Evolutionary conservation across 768 basidiomycete genomes (phyloP).

Genomic region (Leccinum subtestaceum): DNA sequence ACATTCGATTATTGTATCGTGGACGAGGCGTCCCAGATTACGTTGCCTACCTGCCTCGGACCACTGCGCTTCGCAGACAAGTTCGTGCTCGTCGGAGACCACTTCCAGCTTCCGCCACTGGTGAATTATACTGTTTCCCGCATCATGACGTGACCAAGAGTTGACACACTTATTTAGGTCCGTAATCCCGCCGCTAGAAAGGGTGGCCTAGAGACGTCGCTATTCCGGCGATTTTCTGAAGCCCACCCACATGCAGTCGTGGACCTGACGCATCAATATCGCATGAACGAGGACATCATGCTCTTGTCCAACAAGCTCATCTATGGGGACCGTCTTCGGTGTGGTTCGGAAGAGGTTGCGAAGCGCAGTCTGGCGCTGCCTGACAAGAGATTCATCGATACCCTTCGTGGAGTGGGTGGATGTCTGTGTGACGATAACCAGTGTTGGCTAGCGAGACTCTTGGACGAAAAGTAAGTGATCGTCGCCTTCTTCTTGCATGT

Average conservation of each 20-base stretch:
- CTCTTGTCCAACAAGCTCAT: conserved; percentile 82
- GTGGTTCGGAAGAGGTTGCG: conserved; percentile 75
- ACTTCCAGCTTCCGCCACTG: conserved; percentile 94
- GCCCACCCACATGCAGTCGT: conserved; percentile 84
- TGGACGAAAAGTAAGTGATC: conserved; percentile 56
- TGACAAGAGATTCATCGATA: conserved; percentile 39
- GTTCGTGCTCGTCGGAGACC: conserved; percentile 95
- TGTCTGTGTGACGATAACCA: conserved; percentile 32
- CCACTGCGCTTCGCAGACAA: conserved; percentile 87
- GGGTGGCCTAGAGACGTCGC: conserved; percentile 84
- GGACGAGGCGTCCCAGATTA: conserved; percentile 98
- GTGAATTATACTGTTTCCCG: conserved; percentile 41
- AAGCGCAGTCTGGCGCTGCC: conserved; percentile 55
- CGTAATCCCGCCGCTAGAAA: conserved; percentile 74
- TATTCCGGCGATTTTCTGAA: conserved; percentile 87
- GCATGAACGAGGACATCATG: conserved; percentile 99
- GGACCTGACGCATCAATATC: conserved; percentile 85
- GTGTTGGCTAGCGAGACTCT: conserved; percentile 73
- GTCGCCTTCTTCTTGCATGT: neutral
- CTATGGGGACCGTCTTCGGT: conserved; percentile 72
- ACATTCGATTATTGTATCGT: conserved; percentile 96
- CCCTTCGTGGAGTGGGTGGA: conserved; percentile 39
- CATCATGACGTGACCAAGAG: neutral
- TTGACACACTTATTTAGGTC: conserved; percentile 50
- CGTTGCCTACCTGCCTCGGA: conserved; percentile 91